Base-by-base conservation (phyloP, 192 early-diverging fungal genomes). In the Coemansia nantahalensis region DNA sequence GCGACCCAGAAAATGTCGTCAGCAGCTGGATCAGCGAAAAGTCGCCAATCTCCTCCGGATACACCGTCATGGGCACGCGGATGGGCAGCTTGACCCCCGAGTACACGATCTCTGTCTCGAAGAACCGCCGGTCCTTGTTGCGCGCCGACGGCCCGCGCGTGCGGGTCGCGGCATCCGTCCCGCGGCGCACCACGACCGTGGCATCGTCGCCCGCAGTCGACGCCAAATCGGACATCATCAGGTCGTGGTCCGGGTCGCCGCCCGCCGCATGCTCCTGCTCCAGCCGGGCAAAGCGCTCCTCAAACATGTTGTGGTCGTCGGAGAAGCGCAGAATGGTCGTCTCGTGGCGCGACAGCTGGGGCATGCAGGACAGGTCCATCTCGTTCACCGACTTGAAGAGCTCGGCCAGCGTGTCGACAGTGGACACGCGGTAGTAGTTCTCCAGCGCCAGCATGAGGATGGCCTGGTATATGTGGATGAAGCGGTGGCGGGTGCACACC, bases 391-490 rank as follows among this genome's bases (percentile, higher is more conserved):
- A 79, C 35, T 85, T 75, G 65, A 86, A 95, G 8, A 97, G 76
- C 28, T 86, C 79, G 35, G 82, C 87, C 8, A 97, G 68, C 24
- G 89, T 84, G 39, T 81, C 82, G 22, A 87, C 75, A 2, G 82
- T 80, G 18, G 90, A 90, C 39, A 78, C 78, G 39, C 82, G 79
- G 65, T 93, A 93, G 67, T 93, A 97, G 53, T 91, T 89, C 61
- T 97, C 92, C 48, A 97, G 79, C 1, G 93, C 93, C 51, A 94
- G 76, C 51, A 93, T 78, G 21, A 97, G 68, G 11, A 94, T 82
- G 8, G 94, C 93, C 84, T 94, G 78, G 79, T 93, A 95, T 4
- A 93, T 89, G 70, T 96, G 92, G 26, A 96, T 80, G 62, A 87
- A 96, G 47, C 88, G 85, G 68, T 96, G 88, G 28, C 85, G 79